Evolutionary conservation across 805 yeast species (phyloP), one percentile per base, ranked within the genome.

Genomic region (Zygoascus ofunaensis): DNA sequence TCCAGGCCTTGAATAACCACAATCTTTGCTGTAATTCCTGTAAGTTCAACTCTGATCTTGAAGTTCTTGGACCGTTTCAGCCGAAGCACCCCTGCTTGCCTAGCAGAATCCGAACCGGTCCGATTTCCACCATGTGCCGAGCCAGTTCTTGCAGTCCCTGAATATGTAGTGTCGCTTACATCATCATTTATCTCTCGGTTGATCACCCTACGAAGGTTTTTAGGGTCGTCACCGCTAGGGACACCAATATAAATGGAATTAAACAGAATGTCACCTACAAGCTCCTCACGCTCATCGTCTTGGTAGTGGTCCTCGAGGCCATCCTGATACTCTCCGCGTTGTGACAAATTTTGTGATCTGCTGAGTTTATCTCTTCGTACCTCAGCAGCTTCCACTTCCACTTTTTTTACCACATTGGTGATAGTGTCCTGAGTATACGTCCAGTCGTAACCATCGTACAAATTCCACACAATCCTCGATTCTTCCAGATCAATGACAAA

Each of bases 391-490:
- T 66, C 69, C 4, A 61, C 66, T 51, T 81, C 87, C 5, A 86
- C 74, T 8, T 74, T 64, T 43, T 73, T 73, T 0, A 89, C 79
- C 0, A 85, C 82, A n/a, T 71, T 73, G 8, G 69, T 66, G 23
- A 92, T 80, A 0, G 79, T 69, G 20, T 68, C 69, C 46, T 94
- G 71, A 0, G 97, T 87, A 36, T 76, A 75, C 44, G 73, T 74
- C 94, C 97, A 87, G 55, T 92, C 97, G 57, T 80, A 92, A 0
- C 99, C 99, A 64, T 92, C 98, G 59, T 74, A 79, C 17, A 90
- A 62, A 45, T 63, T 57, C 67, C 68, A 66, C 7, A 55, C 46
- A 3, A 59, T 39, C 14, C 42, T 36, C n/a, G 38, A 26, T 8
- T 41, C 45, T 24, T 21, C 20, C 12, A 45, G 34, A 8, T 36